Evolutionary conservation across 225 moss, liverwort and hornwort species (phyloP).

Genomic region (Pseudoscleropodium purum): DNA sequence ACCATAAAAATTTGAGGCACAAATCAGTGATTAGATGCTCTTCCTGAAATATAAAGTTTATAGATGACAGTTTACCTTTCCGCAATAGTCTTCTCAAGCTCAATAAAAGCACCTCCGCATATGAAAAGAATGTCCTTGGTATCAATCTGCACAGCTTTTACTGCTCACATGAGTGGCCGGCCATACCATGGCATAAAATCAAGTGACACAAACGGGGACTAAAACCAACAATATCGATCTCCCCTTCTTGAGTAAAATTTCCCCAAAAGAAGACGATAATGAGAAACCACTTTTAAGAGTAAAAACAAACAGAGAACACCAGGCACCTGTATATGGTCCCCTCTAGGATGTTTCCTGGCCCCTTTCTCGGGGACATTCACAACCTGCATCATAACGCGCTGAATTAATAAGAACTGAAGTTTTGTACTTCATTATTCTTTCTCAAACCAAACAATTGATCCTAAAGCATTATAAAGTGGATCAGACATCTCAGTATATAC

Average conservation of each 20-base stretch:
- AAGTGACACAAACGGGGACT: background rate
- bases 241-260: background rate
- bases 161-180: background rate
- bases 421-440: background rate
- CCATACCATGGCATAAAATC: background rate
- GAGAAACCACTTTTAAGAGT: background rate
- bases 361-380: slow-evolving; percentile 98
- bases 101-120: slow-evolving; percentile 94
- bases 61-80: slow-evolving; percentile 55
- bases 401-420: background rate
- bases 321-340: slow-evolving; percentile 91
- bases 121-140: slow-evolving; percentile 98
- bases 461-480: background rate
- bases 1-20: background rate
- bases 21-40: background rate
- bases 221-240: background rate
- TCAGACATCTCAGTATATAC: background rate
- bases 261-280: background rate
- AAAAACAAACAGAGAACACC: background rate
- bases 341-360: slow-evolving; percentile 92
- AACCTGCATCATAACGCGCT: slow-evolving; percentile 37
- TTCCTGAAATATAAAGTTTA: background rate
- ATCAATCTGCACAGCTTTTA: slow-evolving; percentile 57
- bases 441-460: background rate
- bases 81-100: slow-evolving; percentile 92